phyloP scores from a whole-genome alignment of 805 yeast genomes.

The Brettanomyces anomalus region DNA sequence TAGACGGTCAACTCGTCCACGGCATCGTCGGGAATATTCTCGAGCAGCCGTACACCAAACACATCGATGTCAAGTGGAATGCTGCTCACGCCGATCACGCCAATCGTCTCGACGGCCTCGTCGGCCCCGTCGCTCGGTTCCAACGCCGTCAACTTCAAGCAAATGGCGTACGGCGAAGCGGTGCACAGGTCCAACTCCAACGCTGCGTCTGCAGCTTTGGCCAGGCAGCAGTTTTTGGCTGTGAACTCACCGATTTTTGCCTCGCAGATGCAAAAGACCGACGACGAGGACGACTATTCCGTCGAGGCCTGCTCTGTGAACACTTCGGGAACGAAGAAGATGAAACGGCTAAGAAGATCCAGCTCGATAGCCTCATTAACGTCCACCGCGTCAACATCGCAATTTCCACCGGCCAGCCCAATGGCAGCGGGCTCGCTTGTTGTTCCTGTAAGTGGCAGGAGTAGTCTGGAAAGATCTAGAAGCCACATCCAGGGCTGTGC shows the following conservation, averaged over 20 bases:
- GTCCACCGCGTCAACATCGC: slow-evolving; percentile 15
- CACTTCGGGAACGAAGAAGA: slow-evolving; percentile 19
- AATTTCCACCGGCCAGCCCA: slow-evolving; percentile 10
- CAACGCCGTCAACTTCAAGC: no score
- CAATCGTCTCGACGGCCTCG: slow-evolving; percentile 17
- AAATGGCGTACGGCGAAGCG: not conserved
- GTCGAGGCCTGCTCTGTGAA: slow-evolving; percentile 19
- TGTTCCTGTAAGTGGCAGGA: not conserved
- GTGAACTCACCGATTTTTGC: not conserved
- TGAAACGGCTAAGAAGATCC: slow-evolving; percentile 20
- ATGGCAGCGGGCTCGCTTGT: not conserved
- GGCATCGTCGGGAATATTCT: not conserved
- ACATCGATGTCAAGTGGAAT: not conserved
- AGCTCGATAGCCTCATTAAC: slow-evolving; percentile 20
- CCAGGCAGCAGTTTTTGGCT: no score
- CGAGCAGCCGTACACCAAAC: no score
- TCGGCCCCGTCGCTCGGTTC: slow-evolving; percentile 12
- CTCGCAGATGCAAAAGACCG: not conserved
- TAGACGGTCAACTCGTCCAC: not conserved
- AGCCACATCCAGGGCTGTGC: not conserved
- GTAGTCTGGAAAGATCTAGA: not conserved
- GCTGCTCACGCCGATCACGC: slow-evolving; percentile 16
- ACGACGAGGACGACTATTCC: slow-evolving; percentile 10
- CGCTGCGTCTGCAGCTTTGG: no score
- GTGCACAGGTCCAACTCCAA: not conserved